Evolutionary conservation across 331 rosid species (phyloP).

Genomic region (Acacia pycnantha): DNA sequence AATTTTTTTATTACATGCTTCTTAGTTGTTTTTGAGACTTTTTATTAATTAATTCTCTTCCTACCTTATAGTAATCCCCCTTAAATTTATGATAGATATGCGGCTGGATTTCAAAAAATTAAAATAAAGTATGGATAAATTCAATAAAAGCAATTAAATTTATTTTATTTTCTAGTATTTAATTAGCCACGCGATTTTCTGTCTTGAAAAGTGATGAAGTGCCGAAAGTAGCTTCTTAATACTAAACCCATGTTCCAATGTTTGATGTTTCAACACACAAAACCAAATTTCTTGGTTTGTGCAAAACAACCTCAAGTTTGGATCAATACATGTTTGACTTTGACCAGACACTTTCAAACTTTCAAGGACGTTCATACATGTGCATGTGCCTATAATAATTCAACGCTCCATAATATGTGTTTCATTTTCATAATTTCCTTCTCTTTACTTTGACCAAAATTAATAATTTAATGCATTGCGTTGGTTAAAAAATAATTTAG

Average conservation of each 20-base stretch:
- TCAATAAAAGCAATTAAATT: background rate
- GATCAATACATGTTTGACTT: background rate
- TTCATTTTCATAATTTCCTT: background rate
- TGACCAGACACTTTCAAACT: background rate
- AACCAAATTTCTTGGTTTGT: background rate
- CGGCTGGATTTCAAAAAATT: too few relatives aligned
- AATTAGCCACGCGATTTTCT: background rate
- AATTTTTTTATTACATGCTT: too few relatives aligned
- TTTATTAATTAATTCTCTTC: too few relatives aligned
- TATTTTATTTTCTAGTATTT: background rate
- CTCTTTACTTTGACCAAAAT: background rate
- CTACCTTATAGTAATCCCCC: too few relatives aligned
- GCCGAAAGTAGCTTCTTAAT: constrained; percentile 8
- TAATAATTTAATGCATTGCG: background rate
- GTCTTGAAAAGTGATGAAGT: background rate
- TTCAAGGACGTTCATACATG: background rate
- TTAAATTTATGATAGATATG: too few relatives aligned
- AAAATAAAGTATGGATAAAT: background rate
- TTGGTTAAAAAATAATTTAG: too few relatives aligned
- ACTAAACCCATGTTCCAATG: background rate
- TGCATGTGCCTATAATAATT: background rate
- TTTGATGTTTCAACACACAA: background rate
- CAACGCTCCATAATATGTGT: too few relatives aligned
- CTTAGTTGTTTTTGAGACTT: too few relatives aligned
- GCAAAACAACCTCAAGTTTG: background rate